Percentiles rank a stretch among this genome's conserved stretches.
phyloP scores from a whole-genome alignment of 192 early-diverging fungal species.

The Podila minutissima region DNA sequence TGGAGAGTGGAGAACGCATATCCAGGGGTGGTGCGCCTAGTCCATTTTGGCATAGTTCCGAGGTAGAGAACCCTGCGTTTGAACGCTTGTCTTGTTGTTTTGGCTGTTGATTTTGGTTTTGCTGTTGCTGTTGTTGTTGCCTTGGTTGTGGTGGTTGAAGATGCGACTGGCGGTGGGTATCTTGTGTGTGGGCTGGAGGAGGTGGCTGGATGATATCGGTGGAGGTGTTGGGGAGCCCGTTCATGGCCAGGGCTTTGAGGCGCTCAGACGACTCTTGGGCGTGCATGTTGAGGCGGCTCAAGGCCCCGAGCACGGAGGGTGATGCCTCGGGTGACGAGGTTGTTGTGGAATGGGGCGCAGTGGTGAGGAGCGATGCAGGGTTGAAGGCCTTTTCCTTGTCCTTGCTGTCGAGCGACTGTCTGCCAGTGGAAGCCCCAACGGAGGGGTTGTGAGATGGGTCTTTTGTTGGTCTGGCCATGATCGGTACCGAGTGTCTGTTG shows the following conservation, averaged over 20 bases:
- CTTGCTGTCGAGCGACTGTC: background rate
- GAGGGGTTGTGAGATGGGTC: background rate
- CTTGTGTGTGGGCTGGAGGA: constrained; percentile 27
- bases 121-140: background rate
- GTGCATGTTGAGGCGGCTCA: background rate
- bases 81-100: background rate
- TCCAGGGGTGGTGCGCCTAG: background rate
- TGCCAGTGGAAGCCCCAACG: background rate
- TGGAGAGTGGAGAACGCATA: background rate
- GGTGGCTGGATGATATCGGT: constrained; percentile 32
- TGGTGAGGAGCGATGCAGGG: background rate
- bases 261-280: constrained; percentile 2
- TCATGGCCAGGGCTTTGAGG: background rate
- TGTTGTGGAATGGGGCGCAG: background rate
- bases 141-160: background rate
- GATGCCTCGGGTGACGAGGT: background rate
- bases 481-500: background rate
- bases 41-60: background rate
- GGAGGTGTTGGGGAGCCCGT: constrained; percentile 2
- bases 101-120: background rate
- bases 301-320: background rate
- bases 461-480: background rate
- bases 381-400: background rate
- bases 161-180: constrained; percentile 20
- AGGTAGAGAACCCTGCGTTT: background rate